Evolutionary conservation across 2,329 filamentous ascomycete species (phyloP).

Genomic region (Sporothrix brunneoviolacea): DNA sequence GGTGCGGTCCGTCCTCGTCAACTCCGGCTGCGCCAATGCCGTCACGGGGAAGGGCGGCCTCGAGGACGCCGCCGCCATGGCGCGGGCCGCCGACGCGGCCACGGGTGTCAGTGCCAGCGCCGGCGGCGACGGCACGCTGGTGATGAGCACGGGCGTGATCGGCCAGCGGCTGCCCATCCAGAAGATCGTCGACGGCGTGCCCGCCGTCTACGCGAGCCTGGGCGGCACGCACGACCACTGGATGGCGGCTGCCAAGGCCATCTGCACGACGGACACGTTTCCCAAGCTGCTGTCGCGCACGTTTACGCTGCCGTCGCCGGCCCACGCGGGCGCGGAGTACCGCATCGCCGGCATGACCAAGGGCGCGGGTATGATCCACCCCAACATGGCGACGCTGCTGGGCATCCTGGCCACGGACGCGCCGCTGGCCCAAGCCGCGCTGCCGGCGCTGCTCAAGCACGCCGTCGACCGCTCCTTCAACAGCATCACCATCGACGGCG

Average conservation of each 20-base stretch:
- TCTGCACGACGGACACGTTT: conserved; percentile 98
- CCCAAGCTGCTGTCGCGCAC: conserved; percentile 84
- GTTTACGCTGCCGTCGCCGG: conserved; percentile 72
- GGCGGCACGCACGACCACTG: conserved; percentile 76
- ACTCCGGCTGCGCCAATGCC: conserved; percentile 94
- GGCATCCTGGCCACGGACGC: conserved; percentile 90
- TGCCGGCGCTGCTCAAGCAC: conserved; percentile 63
- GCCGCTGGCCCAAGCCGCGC: conserved; percentile 60
- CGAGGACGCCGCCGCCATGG: conserved; percentile 84
- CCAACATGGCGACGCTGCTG: conserved; percentile 95
- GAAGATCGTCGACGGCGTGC: conserved; percentile 81
- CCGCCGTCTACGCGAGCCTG: conserved; percentile 64
- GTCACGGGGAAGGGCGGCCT: conserved; percentile 87
- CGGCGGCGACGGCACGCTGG: conserved; percentile 54
- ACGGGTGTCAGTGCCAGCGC: conserved; percentile 28
- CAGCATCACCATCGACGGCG: conserved; percentile 92
- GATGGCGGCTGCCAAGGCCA: conserved; percentile 79
- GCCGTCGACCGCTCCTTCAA: conserved; percentile 87
- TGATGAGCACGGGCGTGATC: conserved; percentile 98
- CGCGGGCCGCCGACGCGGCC: conserved; percentile 62
- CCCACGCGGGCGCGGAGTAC: conserved; percentile 67
- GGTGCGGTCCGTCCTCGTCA: conserved; percentile 78
- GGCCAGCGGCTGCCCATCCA: conserved; percentile 87
- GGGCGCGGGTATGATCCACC: conserved; percentile 97
- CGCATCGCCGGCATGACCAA: conserved; percentile 92